Percentiles rank a stretch among this genome's conserved stretches.
phyloP scores from a whole-genome alignment of 257 asterid genomes.

The Solanum bulbocastanum region DNA sequence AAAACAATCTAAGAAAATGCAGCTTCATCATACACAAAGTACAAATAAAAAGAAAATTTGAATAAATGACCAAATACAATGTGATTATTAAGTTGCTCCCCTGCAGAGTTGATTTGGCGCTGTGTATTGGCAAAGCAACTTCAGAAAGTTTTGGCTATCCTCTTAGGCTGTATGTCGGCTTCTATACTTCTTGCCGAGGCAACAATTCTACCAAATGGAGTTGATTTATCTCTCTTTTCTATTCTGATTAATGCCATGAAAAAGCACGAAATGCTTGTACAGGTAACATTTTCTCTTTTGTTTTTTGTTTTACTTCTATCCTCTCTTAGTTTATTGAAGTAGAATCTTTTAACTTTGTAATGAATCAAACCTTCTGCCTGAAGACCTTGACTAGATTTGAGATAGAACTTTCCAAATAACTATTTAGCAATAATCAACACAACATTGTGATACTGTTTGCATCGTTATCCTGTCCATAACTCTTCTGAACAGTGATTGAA shows the following conservation, averaged over 20 bases:
- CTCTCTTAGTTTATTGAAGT: background rate
- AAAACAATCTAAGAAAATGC: background rate
- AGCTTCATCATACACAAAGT: background rate
- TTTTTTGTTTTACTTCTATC: background rate
- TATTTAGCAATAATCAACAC: background rate
- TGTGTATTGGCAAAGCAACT: constrained; percentile 53
- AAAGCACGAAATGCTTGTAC: constrained; percentile 46
- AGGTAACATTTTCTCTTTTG: constrained; percentile 31
- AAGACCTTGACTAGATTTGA: background rate
- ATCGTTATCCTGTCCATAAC: background rate
- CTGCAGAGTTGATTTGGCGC: constrained; percentile 63
- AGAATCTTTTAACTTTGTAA: background rate
- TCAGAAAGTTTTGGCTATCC: constrained; percentile 43
- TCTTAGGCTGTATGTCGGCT: constrained; percentile 62
- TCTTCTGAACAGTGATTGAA: background rate
- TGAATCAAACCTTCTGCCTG: background rate
- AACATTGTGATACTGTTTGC: background rate
- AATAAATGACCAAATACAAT: background rate
- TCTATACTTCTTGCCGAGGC: constrained; percentile 84
- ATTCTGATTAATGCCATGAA: constrained; percentile 38
- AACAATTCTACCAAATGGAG: constrained; percentile 57
- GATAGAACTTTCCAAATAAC: background rate
- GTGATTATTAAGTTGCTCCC: background rate
- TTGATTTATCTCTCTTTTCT: constrained; percentile 73
- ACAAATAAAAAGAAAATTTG: background rate